phyloP scores from a whole-genome alignment of 2,329 filamentous ascomycete genomes.

The Orbilia javanica region DNA sequence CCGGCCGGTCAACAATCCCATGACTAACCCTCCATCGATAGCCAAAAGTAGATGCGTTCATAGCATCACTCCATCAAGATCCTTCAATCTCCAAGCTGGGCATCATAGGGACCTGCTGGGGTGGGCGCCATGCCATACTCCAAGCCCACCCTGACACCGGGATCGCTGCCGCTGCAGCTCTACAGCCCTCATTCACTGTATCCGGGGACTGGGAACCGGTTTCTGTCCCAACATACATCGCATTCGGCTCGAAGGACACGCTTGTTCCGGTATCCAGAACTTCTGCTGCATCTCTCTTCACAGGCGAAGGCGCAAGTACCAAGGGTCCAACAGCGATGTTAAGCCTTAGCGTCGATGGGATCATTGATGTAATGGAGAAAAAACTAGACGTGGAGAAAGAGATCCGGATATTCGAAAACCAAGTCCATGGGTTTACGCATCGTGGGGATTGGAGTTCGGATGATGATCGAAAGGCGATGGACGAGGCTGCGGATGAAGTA shows the following conservation, averaged over 20 bases:
- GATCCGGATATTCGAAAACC: constrained; percentile 46
- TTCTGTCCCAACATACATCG: constrained; percentile 41
- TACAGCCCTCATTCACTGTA: constrained; percentile 42
- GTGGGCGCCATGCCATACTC: constrained; percentile 52
- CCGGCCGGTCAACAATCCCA: background rate
- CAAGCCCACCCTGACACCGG: constrained; percentile 34
- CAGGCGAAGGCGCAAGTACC: background rate
- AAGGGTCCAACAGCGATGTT: constrained; percentile 15
- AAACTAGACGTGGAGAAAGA: constrained; percentile 42
- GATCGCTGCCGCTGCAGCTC: constrained; percentile 42
- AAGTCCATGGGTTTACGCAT: constrained; percentile 56
- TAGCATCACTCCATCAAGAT: constrained; percentile 35
- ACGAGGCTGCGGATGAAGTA: constrained; percentile 44
- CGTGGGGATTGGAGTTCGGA: constrained; percentile 52
- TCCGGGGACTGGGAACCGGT: constrained; percentile 36
- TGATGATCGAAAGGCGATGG: constrained; percentile 44
- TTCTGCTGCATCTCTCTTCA: constrained; percentile 6
- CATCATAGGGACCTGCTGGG: constrained; percentile 50
- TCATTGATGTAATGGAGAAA: constrained; percentile 48
- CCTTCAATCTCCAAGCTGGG: constrained; percentile 42
- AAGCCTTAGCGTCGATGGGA: constrained; percentile 34
- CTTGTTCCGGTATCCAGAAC: constrained; percentile 32
- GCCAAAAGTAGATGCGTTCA: constrained; percentile 49
- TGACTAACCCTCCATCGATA: background rate
- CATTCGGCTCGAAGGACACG: constrained; percentile 45